A percentile compares a stretch with the other conserved stretches of the same genome.
phyloP scores from a whole-genome alignment of 345 rosid species.

The rapeseed (Brassica napus) region DNA sequence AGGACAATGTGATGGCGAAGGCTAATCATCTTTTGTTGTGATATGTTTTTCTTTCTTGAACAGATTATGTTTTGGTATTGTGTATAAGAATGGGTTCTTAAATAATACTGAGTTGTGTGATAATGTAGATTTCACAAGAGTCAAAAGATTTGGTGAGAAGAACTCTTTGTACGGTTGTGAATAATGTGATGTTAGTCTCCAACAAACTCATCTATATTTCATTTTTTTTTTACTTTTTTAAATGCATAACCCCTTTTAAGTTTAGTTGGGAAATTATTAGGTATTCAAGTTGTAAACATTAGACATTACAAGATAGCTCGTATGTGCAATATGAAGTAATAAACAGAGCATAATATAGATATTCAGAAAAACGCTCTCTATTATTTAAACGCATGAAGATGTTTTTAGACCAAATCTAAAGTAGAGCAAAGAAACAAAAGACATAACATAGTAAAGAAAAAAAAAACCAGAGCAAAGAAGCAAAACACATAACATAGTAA shows the following conservation, averaged over 20 bases:
- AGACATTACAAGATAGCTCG: background rate
- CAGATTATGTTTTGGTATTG: background rate
- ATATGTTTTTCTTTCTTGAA: background rate
- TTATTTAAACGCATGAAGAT: conserved; percentile 39
- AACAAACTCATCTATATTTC: background rate
- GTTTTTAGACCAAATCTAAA: background rate
- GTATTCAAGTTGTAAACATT: background rate
- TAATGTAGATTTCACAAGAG: background rate
- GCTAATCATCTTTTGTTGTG: background rate
- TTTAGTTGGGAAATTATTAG: background rate
- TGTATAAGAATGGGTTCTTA: background rate
- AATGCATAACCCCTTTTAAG: background rate
- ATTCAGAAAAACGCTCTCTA: conserved; percentile 32
- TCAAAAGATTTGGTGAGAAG: background rate
- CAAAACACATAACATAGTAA: no score
- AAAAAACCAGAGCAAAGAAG: background rate
- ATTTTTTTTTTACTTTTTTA: background rate
- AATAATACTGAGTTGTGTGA: background rate
- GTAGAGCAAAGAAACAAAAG: background rate
- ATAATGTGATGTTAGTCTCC: background rate
- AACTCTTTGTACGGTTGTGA: background rate
- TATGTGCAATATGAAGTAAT: background rate
- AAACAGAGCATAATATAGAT: background rate
- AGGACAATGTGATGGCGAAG: background rate
- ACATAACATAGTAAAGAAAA: no score